Base-by-base conservation (phyloP, 768 basidiomycete species). In the Lactarius quietus region DNA sequence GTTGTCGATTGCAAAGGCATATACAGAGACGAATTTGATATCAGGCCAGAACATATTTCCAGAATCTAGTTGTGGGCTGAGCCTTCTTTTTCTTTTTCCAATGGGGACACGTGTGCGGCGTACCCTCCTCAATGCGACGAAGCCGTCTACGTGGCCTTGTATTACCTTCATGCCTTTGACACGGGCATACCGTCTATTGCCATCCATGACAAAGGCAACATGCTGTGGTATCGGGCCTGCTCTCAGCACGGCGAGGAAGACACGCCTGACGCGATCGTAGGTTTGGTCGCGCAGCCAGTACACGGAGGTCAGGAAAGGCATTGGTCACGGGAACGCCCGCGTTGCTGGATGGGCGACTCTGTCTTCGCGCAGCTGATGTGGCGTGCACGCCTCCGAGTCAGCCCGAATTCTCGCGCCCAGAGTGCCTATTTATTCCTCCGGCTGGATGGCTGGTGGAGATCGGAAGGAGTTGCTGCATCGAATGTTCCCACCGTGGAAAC, bases 1-100 rank as follows among this genome's bases (percentile, higher is more conserved):
- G 77, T 98, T 99, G 71, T 98, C 96, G 66, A 98, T 94, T 1
- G 95, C 85, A 76, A 99, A 99, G n/a, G 94, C 93, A 71, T 96
- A 99, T n/a, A 89, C 92, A 2, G 93, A 88, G 29, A 98, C 94
- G 65, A 90, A 93, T 65, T 79, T 82, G 56, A 99, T 82, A 15
- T 86, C 78, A 99, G 82, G 1, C 83, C 79, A 26, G 96, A 78
- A 71, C 95, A 95, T 33, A 95, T 81, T 74, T 95, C 92, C 20
- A 98, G 78, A 62, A 93, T 82, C 95, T 98, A 68, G 35, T 23
- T 17, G 20, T 8, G 28, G 10, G 26, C 14, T 51, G 48, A 26
- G 26, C 12, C 14, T 26, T 23, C 23, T 48, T 48, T 23, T 26
- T 48, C n/a, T 45, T 8, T 23, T 23, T 26, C 26, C 48, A 23